These are phyloP conservation scores for Cryphonectria carpinicola DNA, from an alignment of 2,329 filamentous ascomycete genomes.

Conservation along the genomic window DNA sequence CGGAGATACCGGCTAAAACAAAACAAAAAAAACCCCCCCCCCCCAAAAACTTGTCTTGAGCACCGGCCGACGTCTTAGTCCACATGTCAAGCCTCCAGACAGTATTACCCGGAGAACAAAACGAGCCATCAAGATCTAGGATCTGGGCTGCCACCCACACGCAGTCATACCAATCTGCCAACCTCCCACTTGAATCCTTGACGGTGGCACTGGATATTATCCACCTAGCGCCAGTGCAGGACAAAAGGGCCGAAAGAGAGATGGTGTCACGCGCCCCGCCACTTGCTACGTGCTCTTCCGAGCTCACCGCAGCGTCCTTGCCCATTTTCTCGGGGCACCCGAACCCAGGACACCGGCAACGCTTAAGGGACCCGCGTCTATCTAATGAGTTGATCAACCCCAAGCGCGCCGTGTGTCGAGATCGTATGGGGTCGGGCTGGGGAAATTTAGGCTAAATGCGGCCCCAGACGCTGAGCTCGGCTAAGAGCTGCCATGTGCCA, in stretches of 20 bases:
- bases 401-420: background rate
- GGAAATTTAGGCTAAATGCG: slow-evolving; percentile 10
- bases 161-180: background rate
- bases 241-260: slow-evolving; percentile 8
- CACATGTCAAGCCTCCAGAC: background rate
- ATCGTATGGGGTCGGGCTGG: background rate
- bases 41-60: background rate
- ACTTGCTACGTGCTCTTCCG: background rate
- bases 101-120: background rate
- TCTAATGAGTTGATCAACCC: background rate
- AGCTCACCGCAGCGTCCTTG: background rate
- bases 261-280: background rate
- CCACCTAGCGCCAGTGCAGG: background rate
- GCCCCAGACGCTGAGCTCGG: background rate
- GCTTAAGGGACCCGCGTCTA: background rate
- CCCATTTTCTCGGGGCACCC: background rate
- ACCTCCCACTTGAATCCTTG: background rate
- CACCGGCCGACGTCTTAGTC: background rate
- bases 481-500: background rate
- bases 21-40: too few species aligned
- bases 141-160: background rate
- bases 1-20: background rate
- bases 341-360: background rate
- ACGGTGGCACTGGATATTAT: background rate
- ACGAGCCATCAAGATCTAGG: background rate